Evolutionary conservation across 805 yeast genomes (phyloP), one percentile per base, ranked within the genome.

Genomic region (Spathaspora arborariae): DNA sequence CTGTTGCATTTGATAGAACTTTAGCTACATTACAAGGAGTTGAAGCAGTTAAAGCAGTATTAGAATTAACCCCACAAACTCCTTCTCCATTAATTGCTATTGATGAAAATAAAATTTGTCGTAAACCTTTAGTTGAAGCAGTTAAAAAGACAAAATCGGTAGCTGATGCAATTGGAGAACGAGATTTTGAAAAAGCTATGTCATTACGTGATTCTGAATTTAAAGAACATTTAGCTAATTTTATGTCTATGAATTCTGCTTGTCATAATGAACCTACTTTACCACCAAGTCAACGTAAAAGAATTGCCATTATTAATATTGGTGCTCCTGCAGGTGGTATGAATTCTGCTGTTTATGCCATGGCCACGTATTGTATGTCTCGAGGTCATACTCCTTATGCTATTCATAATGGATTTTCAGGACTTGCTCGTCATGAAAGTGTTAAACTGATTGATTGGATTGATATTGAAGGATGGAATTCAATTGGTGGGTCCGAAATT

Each of bases 241-340:
- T 85, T 68, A 65, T 82, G 55, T 76, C 85, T 30, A 80, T 88
- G 57, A 82, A 87, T 50, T 73, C 80, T 38, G 79, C 82, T 42
- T 87, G 85, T 60, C 84, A 83, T 63, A 82, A 79, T 46, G 73
- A 79, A 30, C 80, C 81, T 44, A 51, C 72, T 4, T 69, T 85
- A 53, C 89, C 94, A 7, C 75, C 66, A 16, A 78, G 71, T 19
- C 71, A 85, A 59, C 73, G 84, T 50, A 74, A 84, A 56, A 85
- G 81, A 56, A 79, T 91, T 55, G 99, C 94, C 45, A 84, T 94
- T 51, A 78, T 94, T 45, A 88, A 90, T 60, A 87, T 92, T 39
- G 99, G 99, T 56, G 99, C 99, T 0, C 97, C 99, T 20, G 92
- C 98, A 10, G 96, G 96, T 44, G 97, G 96, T 41, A 78, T 94